Base-by-base conservation (phyloP, 1,284 basidiomycete species). In the Cutaneotrichosporon cavernicola region DNA sequence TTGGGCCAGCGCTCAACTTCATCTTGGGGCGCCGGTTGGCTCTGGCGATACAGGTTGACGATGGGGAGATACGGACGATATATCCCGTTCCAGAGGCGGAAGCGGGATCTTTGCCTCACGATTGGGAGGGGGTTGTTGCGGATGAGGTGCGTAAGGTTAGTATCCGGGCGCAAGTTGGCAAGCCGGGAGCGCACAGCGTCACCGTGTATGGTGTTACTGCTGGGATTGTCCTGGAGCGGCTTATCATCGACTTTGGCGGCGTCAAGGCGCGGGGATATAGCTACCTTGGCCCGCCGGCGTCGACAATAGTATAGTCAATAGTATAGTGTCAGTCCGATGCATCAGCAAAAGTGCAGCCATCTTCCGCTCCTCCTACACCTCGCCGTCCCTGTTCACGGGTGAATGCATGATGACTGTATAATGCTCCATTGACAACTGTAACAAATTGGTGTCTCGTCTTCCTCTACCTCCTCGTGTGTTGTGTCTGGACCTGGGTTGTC, bases 1-100 rank as follows among this genome's bases (percentile, higher is more conserved):
- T 88, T 21, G 84, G 86, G 0, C 86, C 87, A 0, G 84, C 86
- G 0, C 76, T 86, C 61, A 89, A 89, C 72, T 82, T 83, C 8
- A 80, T 84, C 49, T 64, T 69, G 30, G 81, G 84, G 60, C 80
- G 83, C 2, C 86, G 85, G 4, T 78, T 87, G 16, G 82, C 82
- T 1, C 80, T 87, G 61, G 86, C 84, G 4, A 70, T 88, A 2
- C 84, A 86, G 67, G 73, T 88, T 36, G 87, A 88, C 70, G 77
- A 78, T 11, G 76, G 76, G n/a, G 63, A 75, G 4, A 74, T 84
- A 1, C 80, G 83, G 34, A 56, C 62, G 8, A 81, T 82, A 40
- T 79, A 85, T 60, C 87, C 86, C 71, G 84, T 87, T 58, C 86
- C 86, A 5, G 81, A 84, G 13, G 71, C 78, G 0, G 51, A 52